These are phyloP conservation scores for Guadua angustifolia DNA, from an alignment of 176 grass and related monocot species.

Conservation along the genomic window DNA sequence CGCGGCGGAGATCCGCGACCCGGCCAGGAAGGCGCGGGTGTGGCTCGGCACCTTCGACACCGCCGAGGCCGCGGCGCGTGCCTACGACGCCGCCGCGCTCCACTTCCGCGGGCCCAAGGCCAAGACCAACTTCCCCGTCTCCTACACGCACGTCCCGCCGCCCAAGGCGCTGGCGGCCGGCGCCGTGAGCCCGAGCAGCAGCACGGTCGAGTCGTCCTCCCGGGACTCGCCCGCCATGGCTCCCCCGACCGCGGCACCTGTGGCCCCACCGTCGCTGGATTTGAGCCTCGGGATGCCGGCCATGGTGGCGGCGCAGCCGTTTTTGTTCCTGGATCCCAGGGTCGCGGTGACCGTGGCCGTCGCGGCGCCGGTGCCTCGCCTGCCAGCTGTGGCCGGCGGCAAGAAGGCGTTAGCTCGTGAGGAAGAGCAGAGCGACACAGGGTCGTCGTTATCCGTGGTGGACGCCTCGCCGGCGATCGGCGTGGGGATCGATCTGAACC, in stretches of 20 bases:
- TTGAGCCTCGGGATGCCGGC: slow-evolving; percentile 46
- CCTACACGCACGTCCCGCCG: slow-evolving; percentile 4
- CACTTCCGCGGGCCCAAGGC: slow-evolving; percentile 86
- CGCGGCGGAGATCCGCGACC: slow-evolving; percentile 93
- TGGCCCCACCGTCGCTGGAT: slow-evolving; percentile 45
- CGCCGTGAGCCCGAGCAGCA: slow-evolving; percentile 59
- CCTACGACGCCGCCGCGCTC: slow-evolving; percentile 82
- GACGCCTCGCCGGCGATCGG: slow-evolving; percentile 54
- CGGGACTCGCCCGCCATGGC: slow-evolving; percentile 47
- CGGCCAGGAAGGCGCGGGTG: slow-evolving; percentile 70
- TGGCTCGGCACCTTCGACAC: slow-evolving; percentile 99
- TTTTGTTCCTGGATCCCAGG: slow-evolving; percentile 57
- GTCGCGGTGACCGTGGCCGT: slow-evolving; percentile 59
- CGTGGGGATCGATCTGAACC: slow-evolving; percentile 78
- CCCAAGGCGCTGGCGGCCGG: slow-evolving; percentile 10
- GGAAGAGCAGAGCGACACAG: slow-evolving; percentile 83
- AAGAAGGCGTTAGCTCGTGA: slow-evolving; percentile 21
- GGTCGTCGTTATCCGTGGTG: slow-evolving; percentile 75
- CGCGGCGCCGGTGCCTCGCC: slow-evolving; percentile 32
- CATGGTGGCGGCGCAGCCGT: slow-evolving; percentile 48
- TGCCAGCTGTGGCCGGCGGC: neutral
- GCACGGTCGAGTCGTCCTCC: slow-evolving; percentile 76
- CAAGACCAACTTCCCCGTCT: slow-evolving; percentile 79
- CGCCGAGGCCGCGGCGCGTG: slow-evolving; percentile 77
- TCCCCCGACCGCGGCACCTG: slow-evolving; percentile 28